Evolutionary conservation across 2,329 filamentous ascomycete genomes (phyloP), one percentile per base, ranked within the genome.

Genomic region (Aspergillus tanneri): DNA sequence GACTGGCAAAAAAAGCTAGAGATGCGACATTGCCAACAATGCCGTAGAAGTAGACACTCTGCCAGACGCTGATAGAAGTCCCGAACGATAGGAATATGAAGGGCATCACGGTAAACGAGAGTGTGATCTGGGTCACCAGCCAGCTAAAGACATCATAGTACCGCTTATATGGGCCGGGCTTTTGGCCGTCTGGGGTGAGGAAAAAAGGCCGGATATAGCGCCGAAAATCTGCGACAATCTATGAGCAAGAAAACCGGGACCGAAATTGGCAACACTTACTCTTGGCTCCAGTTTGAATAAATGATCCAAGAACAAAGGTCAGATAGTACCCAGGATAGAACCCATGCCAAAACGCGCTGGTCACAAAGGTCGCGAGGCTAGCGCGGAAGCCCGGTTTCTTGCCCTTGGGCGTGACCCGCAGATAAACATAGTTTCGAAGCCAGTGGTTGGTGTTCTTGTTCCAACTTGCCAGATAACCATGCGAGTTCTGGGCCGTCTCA

Each of bases 391-490:
- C 93, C 8, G 93, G 93, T 70, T 97, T 99, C 77, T 90, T 93
- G 45, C 93, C 93, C 59, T 88, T 87, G 0, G 93, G 93, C 0
- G 93, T 99, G 3, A 99, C 93, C 19, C 93, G 85, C 39, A 99
- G 79, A 66, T 97, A 99, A 59, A 99, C 80, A 65, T 96, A 99
- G 70, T 97, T 96, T 38, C 91, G 83, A 52, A 99, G 76, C 93
- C 93, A 99, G 62, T 89, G 84, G 69, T 96, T 99, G 10, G 93
- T 99, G 71, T 97, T 97, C 75, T 96, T 96, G 70, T 99, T 99
- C 93, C 93, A 99, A 62, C 84, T 87, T 40, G 86, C 92, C 3
- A 99, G 79, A 62, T 93, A 97, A 2, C 83, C 90, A 45, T 92
- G 85, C n/a, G 88, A 88, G 67, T 97, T 99, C 71, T 96, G 91